Conservation (phyloP, 352 stramenopile genomes). For the Globisporangium mamillatum region DNA sequence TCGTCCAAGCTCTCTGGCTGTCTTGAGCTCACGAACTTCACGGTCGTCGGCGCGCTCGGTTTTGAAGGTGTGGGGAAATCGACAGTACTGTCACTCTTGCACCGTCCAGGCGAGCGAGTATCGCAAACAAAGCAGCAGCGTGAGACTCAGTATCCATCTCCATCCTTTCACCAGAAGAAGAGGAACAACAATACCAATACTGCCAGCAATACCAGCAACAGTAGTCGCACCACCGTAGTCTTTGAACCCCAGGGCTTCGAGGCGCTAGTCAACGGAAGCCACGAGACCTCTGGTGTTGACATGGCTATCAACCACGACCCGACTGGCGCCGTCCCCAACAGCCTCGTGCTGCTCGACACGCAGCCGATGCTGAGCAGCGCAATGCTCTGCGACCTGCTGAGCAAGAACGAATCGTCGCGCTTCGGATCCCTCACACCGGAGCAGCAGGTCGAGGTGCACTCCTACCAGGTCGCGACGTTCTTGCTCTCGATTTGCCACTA, state of each 20-base stretch:
- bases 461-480: slow-evolving; percentile 63
- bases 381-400: slow-evolving; percentile 44
- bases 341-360: slow-evolving; percentile 64
- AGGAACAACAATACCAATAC: neutral
- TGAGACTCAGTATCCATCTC: neutral
- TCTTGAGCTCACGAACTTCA: slow-evolving; percentile 67
- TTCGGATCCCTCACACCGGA: slow-evolving; percentile 57
- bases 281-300: slow-evolving; percentile 62
- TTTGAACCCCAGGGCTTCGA: slow-evolving; percentile 46
- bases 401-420: slow-evolving; percentile 44
- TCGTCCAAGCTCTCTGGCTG: slow-evolving; percentile 46
- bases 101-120: neutral
- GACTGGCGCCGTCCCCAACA: slow-evolving; percentile 24
- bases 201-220: neutral
- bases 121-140: slow-evolving; percentile 10
- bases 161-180: slow-evolving; percentile 6
- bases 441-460: slow-evolving; percentile 61
- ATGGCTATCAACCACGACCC: slow-evolving; percentile 38
- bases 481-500: slow-evolving; percentile 78
- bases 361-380: slow-evolving; percentile 67
- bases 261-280: slow-evolving; percentile 24
- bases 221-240: neutral
- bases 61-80: slow-evolving; percentile 75
- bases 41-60: slow-evolving; percentile 61
- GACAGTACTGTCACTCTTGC: slow-evolving; percentile 59